Evolutionary conservation across 2,329 filamentous ascomycete genomes (phyloP), one percentile per base, ranked within the genome.

Genomic region (Ophiognomonia clavigignenti-juglandacearum): DNA sequence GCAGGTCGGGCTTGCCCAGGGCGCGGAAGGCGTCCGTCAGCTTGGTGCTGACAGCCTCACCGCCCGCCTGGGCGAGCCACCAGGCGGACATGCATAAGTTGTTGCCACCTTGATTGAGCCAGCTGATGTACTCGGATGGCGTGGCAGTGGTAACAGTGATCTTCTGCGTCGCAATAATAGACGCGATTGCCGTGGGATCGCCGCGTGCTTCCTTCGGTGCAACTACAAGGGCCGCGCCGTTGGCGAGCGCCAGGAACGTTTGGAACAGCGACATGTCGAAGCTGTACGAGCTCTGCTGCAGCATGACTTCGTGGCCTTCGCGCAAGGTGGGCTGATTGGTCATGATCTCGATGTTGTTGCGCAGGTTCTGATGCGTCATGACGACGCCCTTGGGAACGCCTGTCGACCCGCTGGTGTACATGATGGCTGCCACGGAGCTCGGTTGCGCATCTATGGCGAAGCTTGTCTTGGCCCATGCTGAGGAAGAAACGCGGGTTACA

Each of bases 191-290:
- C 0, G 54, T 14, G 1, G 66, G 60, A 49, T 71, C 68, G 6
- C 59, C 60, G 1, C 68, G 59, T 2, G 39, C 32, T 1, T 38
- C 29, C 2, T 43, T 23, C 1, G 61, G 55, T 1, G 58, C 64
- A 3, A 72, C 53, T 29, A 57, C 29, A 5, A 70, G 23, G 0
- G 48, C 59, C 2, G 62, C 65, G 2, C 65, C 65, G 32, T 55
- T 56, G 1, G 46, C 50, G 4, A 70, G 54, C 1, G 57, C 61
- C 3, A 50, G 45, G 43, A 64, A 61, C 10, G 61, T 60, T 38
- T 69, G 62, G 3, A 52, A 51, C 1, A 63, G 19, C 1, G 62
- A 62, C 11, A 62, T 24, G 46, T 71, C 63, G 44, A 69, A 71
- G 1, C 56, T 55, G 11, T 60, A 52, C 1, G 63, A 46, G 29